phyloP scores from a whole-genome alignment of 1,139 yeast genomes.

The Kodamaea suecica region DNA sequence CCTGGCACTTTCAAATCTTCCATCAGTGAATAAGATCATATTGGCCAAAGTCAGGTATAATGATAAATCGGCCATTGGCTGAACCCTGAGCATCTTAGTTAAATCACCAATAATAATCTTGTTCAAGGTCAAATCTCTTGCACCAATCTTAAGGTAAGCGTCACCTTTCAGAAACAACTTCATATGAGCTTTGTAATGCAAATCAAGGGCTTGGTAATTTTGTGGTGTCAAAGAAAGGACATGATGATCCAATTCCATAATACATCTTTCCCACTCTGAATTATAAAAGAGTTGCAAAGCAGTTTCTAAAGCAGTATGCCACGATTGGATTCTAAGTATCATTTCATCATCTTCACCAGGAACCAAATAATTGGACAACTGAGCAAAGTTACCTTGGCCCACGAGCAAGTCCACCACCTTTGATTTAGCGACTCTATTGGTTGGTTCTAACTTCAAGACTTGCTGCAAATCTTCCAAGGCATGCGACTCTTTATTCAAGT shows the following conservation, averaged over 20 bases:
- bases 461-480: conserved; percentile 48
- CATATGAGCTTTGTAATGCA: conserved; percentile 20
- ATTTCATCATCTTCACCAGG: conserved; percentile 2
- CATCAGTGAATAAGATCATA: conserved; percentile 48
- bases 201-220: conserved; percentile 18
- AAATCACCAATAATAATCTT: conserved; percentile 25
- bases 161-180: conserved; percentile 16
- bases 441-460: conserved; percentile 40
- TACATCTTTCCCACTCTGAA: conserved; percentile 20
- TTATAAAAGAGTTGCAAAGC: conserved; percentile 17
- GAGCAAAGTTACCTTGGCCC: conserved; percentile 41
- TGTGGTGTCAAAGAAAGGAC: conserved; percentile 25
- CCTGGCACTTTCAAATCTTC: conserved; percentile 50
- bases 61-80: conserved; percentile 32
- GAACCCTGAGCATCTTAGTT: conserved; percentile 26
- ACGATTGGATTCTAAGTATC: conserved; percentile 14
- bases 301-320: conserved; percentile 17
- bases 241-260: conserved; percentile 20
- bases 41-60: conserved; percentile 34
- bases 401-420: conserved; percentile 44
- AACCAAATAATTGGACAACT: conserved; percentile 5
- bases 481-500: conserved; percentile 43
- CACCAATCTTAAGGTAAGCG: conserved; percentile 10
- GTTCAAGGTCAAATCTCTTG: conserved; percentile 11
- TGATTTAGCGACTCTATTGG: conserved; percentile 40